Evolutionary conservation across 306 rosid species (phyloP), one percentile per base, ranked within the genome.

Genomic region (Inga leiocalycina): DNA sequence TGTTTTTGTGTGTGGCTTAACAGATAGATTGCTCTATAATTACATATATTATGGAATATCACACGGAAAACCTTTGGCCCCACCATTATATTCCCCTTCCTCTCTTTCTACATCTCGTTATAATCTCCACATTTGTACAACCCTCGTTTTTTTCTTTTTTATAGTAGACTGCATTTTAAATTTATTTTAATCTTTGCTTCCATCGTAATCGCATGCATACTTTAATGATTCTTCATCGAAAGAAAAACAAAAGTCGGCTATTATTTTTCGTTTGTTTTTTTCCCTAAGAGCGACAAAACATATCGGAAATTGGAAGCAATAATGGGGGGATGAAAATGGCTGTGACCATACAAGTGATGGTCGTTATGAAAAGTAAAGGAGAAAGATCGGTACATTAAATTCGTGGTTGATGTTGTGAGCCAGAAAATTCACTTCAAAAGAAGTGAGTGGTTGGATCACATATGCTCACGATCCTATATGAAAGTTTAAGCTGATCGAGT

Each of bases 21-120:
- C 15, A 27, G 37, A 10, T 24, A 27, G 90, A 87, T 85, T 87
- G 75, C 17, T 62, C 37, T 27, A 24, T 62, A 27, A 62, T 62
- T 62, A 24, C 8, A 62, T 27, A 11, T 62, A 8, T 7, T 24
- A 24, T 24, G 83, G 75, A 52, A 64, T 84, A 71, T 44, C 57
- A 82, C 86, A 62, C 78, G 75, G 45, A 59, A 44, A 45, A 71
- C 49, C 27, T 54, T 70, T 75, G 76, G 14, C 39, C 74, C 76
- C 76, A 44, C 76, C 19, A 71, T 12, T 49, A 49, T 14, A 39
- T 20, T 41, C 34, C 51, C 51, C 46, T 69, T 69, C 51, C 49
- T 19, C 74, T 65, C 71, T 65, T 65, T 30, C 20, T 43, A n/a
- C 54, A 35, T 43, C 35, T 71, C 54, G n/a, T 10, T 59, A 59